These are phyloP conservation scores for Inga laurina DNA, from an alignment of 306 rosid species.

Conservation along the genomic window DNA sequence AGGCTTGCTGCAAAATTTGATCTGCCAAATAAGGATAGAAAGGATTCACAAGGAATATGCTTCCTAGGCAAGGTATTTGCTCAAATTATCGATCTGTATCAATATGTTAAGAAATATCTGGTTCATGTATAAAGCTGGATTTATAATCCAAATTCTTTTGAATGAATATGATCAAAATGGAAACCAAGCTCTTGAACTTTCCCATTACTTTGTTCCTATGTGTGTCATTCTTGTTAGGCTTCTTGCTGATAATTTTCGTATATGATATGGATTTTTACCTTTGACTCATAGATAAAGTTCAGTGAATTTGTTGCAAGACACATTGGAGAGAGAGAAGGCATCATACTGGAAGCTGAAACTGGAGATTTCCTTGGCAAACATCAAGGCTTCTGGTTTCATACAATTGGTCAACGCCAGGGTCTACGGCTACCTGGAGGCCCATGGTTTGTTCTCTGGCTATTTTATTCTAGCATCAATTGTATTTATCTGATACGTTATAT, in stretches of 20 bases:
- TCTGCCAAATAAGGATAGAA: constrained; percentile 88
- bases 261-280: not conserved
- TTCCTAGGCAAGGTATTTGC: constrained; percentile 87
- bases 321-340: constrained; percentile 88
- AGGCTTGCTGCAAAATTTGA: constrained; percentile 76
- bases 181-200: constrained; percentile 5
- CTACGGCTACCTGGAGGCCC: constrained; percentile 90
- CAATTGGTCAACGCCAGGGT: constrained; percentile 97
- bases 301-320: constrained; percentile 89
- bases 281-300: constrained; percentile 69
- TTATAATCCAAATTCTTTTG: not conserved
- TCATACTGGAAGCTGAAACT: constrained; percentile 91
- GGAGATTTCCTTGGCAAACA: constrained; percentile 95
- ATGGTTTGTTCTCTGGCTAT: constrained; percentile 57
- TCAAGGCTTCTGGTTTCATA: constrained; percentile 93
- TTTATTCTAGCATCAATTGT: constrained; percentile 17
- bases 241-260: constrained; percentile 21
- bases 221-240: constrained; percentile 23
- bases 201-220: not conserved
- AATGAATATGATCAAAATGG: constrained; percentile 4
- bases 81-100: not conserved
- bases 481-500: constrained; percentile 6
- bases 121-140: constrained; percentile 2
- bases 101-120: constrained; percentile 23
- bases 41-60: constrained; percentile 98